These are phyloP conservation scores for Yarrowia sp. DNA, from an alignment of 805 yeast species.

Conservation along the genomic window DNA sequence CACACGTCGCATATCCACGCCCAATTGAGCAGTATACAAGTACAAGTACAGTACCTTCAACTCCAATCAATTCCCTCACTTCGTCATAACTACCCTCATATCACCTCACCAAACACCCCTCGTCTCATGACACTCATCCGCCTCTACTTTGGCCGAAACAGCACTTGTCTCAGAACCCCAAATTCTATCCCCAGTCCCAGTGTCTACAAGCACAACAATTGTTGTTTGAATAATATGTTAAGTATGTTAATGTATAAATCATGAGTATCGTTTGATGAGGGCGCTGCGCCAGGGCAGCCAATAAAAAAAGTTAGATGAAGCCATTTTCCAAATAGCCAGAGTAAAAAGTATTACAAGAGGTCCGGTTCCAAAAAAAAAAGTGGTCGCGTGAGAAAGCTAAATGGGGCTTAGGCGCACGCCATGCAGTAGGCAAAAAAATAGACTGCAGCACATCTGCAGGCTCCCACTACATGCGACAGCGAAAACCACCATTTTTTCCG, in stretches of 20 bases:
- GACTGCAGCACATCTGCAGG: slow-evolving; percentile 8
- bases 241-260: slow-evolving; percentile 29
- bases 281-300: background rate
- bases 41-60: too few relatives aligned
- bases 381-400: slow-evolving; percentile 15
- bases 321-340: background rate
- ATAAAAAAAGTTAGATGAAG: slow-evolving; percentile 19
- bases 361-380: background rate
- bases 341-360: too few relatives aligned
- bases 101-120: too few relatives aligned
- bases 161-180: too few relatives aligned
- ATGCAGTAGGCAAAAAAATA: background rate
- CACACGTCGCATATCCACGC: too few relatives aligned
- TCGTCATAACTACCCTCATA: too few relatives aligned
- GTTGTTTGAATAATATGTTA: background rate
- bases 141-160: too few relatives aligned
- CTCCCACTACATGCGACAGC: background rate
- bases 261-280: slow-evolving; percentile 15
- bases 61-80: too few relatives aligned
- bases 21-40: too few relatives aligned
- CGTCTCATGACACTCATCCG: too few relatives aligned
- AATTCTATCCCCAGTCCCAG: too few relatives aligned
- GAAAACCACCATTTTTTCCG: too few relatives aligned
- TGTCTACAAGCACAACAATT: background rate
- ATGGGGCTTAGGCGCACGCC: background rate